Evolutionary conservation across 1,284 basidiomycete species (phyloP).

Genomic region (Thelephora terrestris): DNA sequence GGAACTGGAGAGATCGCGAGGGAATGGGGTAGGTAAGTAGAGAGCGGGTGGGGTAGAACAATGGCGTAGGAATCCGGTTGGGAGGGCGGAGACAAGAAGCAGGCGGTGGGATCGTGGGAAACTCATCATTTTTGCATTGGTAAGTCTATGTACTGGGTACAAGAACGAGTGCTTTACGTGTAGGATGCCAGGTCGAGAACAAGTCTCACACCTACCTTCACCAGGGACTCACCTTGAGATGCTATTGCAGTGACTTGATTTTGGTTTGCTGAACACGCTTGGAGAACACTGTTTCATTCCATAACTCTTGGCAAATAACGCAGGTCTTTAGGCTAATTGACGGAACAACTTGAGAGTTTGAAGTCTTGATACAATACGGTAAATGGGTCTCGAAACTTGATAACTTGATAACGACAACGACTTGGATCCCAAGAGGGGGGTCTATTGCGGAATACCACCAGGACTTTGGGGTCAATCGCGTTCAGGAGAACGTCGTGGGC

Average conservation of each 20-base stretch:
- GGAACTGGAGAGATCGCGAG: neutral
- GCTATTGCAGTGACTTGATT: no score
- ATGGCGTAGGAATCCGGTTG: no score
- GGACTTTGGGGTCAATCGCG: constrained; percentile 5
- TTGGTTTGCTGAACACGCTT: no score
- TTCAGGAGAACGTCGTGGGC: constrained; percentile 45
- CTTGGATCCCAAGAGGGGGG: neutral
- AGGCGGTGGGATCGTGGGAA: constrained; percentile 17
- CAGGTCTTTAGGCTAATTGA: constrained; percentile 1
- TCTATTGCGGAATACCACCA: constrained; percentile 34
- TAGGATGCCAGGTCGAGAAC: no score
- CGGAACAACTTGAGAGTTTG: neutral
- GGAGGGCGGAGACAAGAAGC: constrained; percentile 4
- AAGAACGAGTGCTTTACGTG: no score
- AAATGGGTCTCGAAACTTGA: neutral
- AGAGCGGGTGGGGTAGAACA: no score
- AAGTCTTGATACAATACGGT: neutral
- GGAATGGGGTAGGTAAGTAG: neutral
- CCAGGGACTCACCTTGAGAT: no score
- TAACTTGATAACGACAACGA: neutral
- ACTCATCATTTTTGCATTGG: constrained; percentile 16
- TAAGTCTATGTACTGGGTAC: no score
- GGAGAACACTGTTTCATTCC: no score
- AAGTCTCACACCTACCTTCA: no score
- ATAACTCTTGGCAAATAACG: no score